Conservation (phyloP, 345 rosid species). For the Clarkia xantiana region DNA sequence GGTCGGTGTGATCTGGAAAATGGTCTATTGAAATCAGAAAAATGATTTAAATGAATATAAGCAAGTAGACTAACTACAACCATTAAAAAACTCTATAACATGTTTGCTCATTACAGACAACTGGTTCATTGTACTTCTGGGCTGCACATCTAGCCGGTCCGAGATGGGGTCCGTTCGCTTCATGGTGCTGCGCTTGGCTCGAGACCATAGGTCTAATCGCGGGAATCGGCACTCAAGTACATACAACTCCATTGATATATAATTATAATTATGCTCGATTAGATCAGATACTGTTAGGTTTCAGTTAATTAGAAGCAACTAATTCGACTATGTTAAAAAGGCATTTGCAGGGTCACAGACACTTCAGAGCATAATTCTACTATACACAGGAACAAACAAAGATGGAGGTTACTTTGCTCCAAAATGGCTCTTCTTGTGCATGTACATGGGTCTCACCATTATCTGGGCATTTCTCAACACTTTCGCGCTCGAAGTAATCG, state of each 20-base stretch:
- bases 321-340: too few relatives aligned
- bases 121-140: constrained; percentile 65
- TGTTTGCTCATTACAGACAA: constrained; percentile 28
- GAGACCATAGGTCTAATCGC: constrained; percentile 47
- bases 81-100: too few relatives aligned
- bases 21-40: too few relatives aligned
- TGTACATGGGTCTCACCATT: constrained; percentile 36
- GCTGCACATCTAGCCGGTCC: constrained; percentile 58
- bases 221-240: constrained; percentile 50
- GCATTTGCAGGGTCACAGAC: constrained; percentile 56
- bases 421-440: constrained; percentile 38
- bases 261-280: too few relatives aligned
- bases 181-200: constrained; percentile 69
- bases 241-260: too few relatives aligned
- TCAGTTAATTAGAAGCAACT: too few relatives aligned
- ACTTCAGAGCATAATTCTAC: constrained; percentile 44
- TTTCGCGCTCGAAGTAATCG: constrained; percentile 42
- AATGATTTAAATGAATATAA: too few relatives aligned
- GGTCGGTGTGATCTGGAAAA: too few relatives aligned
- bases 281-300: too few relatives aligned
- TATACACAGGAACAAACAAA: constrained; percentile 42
- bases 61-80: too few relatives aligned
- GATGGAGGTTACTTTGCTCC: constrained; percentile 51
- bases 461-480: constrained; percentile 59
- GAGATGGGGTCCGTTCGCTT: constrained; percentile 53